Conservation (phyloP, 2,329 filamentous ascomycete species). For the Chaetomium strumarium region DNA sequence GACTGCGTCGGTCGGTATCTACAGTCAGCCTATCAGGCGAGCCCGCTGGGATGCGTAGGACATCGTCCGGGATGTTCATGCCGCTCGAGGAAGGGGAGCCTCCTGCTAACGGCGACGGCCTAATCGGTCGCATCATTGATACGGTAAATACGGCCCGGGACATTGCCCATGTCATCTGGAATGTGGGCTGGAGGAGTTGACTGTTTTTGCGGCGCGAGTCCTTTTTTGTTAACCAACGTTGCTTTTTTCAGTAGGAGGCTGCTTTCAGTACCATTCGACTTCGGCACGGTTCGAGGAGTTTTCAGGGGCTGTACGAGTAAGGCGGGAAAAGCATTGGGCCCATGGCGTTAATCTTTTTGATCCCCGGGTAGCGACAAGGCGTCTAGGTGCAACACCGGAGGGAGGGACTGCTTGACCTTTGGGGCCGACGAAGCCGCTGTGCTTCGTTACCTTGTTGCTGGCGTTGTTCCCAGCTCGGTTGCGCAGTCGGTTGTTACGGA, state of each 20-base stretch:
- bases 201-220: slow-evolving; percentile 18
- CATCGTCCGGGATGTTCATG: slow-evolving; percentile 86
- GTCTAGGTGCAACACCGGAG: slow-evolving; percentile 2
- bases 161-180: slow-evolving; percentile 67
- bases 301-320: slow-evolving; percentile 25
- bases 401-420: slow-evolving; percentile 1
- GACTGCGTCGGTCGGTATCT: slow-evolving; percentile 44
- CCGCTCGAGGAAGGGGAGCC: slow-evolving; percentile 70
- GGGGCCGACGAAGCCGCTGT: slow-evolving; percentile 7
- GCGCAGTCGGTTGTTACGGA: slow-evolving; percentile 8
- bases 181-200: slow-evolving; percentile 59
- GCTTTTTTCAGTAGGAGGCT: slow-evolving; percentile 30
- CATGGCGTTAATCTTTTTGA: slow-evolving; percentile 7
- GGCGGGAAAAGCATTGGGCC: background rate
- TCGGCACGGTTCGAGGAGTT: slow-evolving; percentile 20
- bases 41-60: slow-evolving; percentile 63
- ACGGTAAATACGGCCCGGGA: slow-evolving; percentile 69
- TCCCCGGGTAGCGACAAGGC: background rate
- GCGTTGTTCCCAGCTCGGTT: slow-evolving; percentile 4
- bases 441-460: slow-evolving; percentile 9
- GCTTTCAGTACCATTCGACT: slow-evolving; percentile 23
- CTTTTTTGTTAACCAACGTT: slow-evolving; percentile 27
- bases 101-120: slow-evolving; percentile 51
- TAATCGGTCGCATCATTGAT: slow-evolving; percentile 75
- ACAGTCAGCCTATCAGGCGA: slow-evolving; percentile 45